Base-by-base conservation (phyloP, 345 rosid species). In the Syzygium aqueum region DNA sequence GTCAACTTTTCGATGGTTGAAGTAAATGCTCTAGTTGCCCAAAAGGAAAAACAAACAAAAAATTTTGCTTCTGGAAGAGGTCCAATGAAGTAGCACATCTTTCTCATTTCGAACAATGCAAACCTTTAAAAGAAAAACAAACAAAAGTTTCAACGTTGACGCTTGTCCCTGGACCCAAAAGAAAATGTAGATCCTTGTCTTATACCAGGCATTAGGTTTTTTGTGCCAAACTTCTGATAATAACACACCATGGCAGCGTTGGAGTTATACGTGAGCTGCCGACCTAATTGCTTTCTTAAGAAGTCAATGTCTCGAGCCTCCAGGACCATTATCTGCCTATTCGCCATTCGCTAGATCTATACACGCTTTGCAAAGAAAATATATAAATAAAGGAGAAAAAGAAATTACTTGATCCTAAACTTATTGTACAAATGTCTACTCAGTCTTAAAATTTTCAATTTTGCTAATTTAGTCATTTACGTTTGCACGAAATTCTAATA, bases 341-440 rank as follows among this genome's bases (percentile, higher is more conserved):
- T 37, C 19, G 19, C 49, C 7, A 73, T 33, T 19, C 46, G 9
- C 13, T 33, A 19, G 13, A 33, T 73, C 3, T 73, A 19, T 33
- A 17, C 8, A 73, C 7, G 25, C 25, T 17, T 73, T 33, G 25
- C 23, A 17, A 73, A 37, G 3, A 4, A 73, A 10, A 73, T 7
- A 33, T 11, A 67, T 43, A 67, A 33, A 4, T 21, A 22, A 22
- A 21, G 5, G 59, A 54, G 10, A 21, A 22, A 22, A 50, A 50
- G 51, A 61, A 61, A n/a, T n/a, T n/a, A n/a, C 19, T 5, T 30
- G 14, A 61, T n/a, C 0, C 14, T 6, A n/a, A 61, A n/a, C 9
- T 13, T n/a, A 61, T n/a, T 59, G 8, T 59, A 27, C 4, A 0
- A 0, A 61, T 59, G 3, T n/a, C 0, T 5, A 3, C 25, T 27